phyloP scores from a whole-genome alignment of 1,284 basidiomycete genomes.

The Ganoderma sp. region DNA sequence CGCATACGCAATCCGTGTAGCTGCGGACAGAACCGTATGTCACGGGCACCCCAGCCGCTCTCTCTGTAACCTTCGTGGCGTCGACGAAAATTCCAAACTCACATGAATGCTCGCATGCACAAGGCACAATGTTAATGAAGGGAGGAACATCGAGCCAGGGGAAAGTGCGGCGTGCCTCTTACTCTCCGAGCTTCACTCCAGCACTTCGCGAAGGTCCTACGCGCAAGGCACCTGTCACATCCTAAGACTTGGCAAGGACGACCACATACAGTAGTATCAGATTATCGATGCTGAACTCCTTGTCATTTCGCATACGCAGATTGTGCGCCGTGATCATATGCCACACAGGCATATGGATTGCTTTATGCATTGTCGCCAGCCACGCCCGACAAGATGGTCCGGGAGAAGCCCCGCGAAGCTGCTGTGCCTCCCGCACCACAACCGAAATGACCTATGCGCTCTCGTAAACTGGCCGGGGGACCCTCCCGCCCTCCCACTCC shows the following conservation, averaged over 20 bases:
- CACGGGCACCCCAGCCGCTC: neutral
- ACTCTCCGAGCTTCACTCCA: neutral
- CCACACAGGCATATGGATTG: constrained; percentile 4
- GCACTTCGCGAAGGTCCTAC: constrained; percentile 3
- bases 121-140: constrained; percentile 9
- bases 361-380: constrained; percentile 1
- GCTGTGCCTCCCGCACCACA: neutral
- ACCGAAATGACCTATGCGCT: neutral
- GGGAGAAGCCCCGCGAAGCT: constrained; percentile 1
- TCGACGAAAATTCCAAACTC: neutral
- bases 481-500: neutral
- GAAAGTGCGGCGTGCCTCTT: constrained; percentile 6
- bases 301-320: constrained; percentile 1
- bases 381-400: constrained; percentile 2
- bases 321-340: neutral
- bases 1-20: neutral
- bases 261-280: constrained; percentile 1
- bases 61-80: neutral
- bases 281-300: constrained; percentile 9
- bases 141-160: neutral
- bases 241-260: constrained; percentile 5
- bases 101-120: neutral
- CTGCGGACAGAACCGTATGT: neutral
- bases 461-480: neutral
- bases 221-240: neutral